Base-by-base conservation (phyloP, 345 rosid genomes). In the Camelina neglecta region DNA sequence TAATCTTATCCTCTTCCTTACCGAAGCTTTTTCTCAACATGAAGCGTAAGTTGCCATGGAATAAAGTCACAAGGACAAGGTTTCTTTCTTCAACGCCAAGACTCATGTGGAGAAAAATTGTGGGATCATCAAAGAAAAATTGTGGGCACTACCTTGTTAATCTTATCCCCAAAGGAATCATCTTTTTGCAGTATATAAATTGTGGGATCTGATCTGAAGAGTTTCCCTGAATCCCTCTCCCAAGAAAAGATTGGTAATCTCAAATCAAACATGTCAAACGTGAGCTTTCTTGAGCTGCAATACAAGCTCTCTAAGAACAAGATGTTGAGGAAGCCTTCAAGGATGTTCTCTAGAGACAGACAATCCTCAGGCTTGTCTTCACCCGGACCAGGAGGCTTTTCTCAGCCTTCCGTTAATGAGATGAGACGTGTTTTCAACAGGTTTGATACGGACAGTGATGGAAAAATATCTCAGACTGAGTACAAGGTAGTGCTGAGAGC, bases 391-490 rank as follows among this genome's bases (percentile, higher is more conserved):
- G 77, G 65, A 71, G 71, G 81, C 0, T 54, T 79, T 10, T 73
- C 65, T 78, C 89, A 83, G 82, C 95, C 92, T n/a, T 82, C 86
- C 47, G 13, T 62, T 39, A 78, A 77, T 8, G 96, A 90, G 82
- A 80, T 89, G 91, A 89, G 74, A 83, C 75, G 69, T 21, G 93
- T 92, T 39, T 94, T 92, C 67, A 83, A 86, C 54, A 92, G 84
- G 55, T 88, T 92, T 60, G 95, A 90, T 38, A n/a, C 86, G 39
- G 84, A 92, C 77, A 88, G 81, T 79, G 98, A 92, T 45, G 98
- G 96, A 3, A 92, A 89, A 73, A 89, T 94, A 35, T 92, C 96
- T 39, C 95, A 83, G 82, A 76, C 71, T 33, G 95, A 92, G 79
- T 94, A 94, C 87, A 89, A 84, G 69, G 91, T 81, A 23, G 83